Evolutionary conservation across 352 stramenopile genomes (phyloP), one percentile per base, ranked within the genome.

Genomic region (Globisporangium radiosum): DNA sequence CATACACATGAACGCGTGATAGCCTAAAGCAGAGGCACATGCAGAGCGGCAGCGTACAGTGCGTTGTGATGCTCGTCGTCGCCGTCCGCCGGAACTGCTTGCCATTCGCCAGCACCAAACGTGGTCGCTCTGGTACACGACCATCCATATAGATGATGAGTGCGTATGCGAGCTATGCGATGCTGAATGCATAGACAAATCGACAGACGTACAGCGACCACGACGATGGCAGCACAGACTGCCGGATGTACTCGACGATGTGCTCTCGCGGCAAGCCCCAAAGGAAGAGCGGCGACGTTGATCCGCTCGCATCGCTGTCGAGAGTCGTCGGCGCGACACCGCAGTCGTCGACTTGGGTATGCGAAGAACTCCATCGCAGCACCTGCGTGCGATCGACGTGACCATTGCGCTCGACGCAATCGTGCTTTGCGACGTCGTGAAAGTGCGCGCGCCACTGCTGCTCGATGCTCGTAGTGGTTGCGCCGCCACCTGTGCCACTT

Each of bases 211-310:
- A 92, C 83, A 69, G 79, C 50, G 65, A 66, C 75, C 77, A 89
- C 15, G 73, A 76, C n/a, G 73, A 65, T 11, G 80, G 80, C 56
- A 90, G 72, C 40, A 92, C 68, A 0, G 83, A 88, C 60, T 90
- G 83, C 5, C 78, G 76, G 54, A 92, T 90, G 62, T 85, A 92
- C 39, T 88, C 78, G 47, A 90, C 64, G 50, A 90, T 83, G 52
- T 90, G 76, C 48, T 90, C 80, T 19, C 78, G 68, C 38, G 83
- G 80, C 49, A 90, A 59, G 0, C 77, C 77, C 83, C 83, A 90
- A 17, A 86, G 62, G 17, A 76, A 66, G 13, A 90, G 52, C 1
- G 75, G 78, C 0, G 76, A 76, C 25, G 54, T 25, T 3, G 69
- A 58, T 0, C 57, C 54, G 47, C 56, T 53, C 0, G 8, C 11